A percentile compares a stretch with the other conserved stretches of the same genome.
Evolutionary conservation across 768 basidiomycete species (phyloP).

Genomic region (Tulasnella sp.): DNA sequence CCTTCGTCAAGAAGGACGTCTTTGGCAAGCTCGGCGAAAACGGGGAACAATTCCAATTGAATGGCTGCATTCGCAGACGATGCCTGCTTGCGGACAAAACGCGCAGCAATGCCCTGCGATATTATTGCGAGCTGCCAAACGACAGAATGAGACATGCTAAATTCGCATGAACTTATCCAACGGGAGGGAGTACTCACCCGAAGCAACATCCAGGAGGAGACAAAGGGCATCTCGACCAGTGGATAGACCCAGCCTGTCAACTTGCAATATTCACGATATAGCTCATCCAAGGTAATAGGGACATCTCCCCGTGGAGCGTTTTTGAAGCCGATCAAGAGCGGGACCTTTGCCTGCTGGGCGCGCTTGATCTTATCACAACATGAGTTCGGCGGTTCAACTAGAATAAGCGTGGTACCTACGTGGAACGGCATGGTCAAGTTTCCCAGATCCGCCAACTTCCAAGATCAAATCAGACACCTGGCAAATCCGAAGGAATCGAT

Average conservation of each 20-base stretch:
- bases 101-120: constrained; percentile 84
- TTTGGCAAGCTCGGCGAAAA: constrained; percentile 20
- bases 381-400: constrained; percentile 33
- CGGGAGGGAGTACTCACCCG: constrained; percentile 46
- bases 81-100: constrained; percentile 79
- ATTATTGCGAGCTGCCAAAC: constrained; percentile 65
- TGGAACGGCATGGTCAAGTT: constrained; percentile 81
- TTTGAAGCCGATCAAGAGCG: constrained; percentile 51
- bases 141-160: neutral
- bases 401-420: constrained; percentile 41
- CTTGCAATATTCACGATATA: constrained; percentile 79
- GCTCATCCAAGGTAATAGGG: constrained; percentile 61
- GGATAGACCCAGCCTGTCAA: constrained; percentile 66
- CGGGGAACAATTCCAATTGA: constrained; percentile 37
- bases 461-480: constrained; percentile 23
- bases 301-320: constrained; percentile 46
- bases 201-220: constrained; percentile 80
- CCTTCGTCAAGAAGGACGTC: constrained; percentile 13
- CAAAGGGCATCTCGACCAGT: constrained; percentile 72
- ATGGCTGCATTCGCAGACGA: constrained; percentile 72
- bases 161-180: neutral
- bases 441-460: constrained; percentile 75
- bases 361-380: constrained; percentile 1
- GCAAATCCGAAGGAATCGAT: neutral
- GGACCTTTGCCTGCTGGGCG: constrained; percentile 1